phyloP scores from a whole-genome alignment of 768 basidiomycete genomes.

The Trametes villosa region DNA sequence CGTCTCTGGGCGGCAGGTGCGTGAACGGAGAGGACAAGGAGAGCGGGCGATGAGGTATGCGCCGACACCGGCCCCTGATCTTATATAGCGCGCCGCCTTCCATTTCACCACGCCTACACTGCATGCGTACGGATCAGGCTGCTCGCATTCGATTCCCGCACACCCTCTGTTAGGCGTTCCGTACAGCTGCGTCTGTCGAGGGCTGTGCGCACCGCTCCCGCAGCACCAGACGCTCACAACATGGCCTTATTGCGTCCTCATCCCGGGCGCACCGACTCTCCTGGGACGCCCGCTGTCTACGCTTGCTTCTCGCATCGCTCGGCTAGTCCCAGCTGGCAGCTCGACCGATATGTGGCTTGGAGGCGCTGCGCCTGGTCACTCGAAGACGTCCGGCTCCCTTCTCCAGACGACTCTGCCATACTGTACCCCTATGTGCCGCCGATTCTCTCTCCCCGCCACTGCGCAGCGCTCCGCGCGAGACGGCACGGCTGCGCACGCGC shows the following conservation, averaged over 20 bases:
- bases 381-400: no score
- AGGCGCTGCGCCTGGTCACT: no score
- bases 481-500: not conserved
- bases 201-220: not conserved
- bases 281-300: not conserved
- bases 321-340: no score
- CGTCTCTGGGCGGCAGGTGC: not conserved
- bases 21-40: not conserved
- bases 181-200: not conserved
- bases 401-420: no score
- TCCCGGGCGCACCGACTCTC: not conserved
- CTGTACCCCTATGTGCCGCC: no score
- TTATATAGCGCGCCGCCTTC: slow-evolving; percentile 12
- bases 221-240: not conserved
- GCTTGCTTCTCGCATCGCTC: not conserved
- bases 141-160: not conserved
- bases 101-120: slow-evolving; percentile 12
- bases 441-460: no score
- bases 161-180: not conserved
- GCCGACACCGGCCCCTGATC: not conserved
- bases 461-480: no score
- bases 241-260: not conserved
- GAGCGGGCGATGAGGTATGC: not conserved
- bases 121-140: slow-evolving; percentile 15
- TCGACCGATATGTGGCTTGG: no score